Base-by-base conservation (phyloP, 805 yeast species). In the Clavispora carvajalis region DNA sequence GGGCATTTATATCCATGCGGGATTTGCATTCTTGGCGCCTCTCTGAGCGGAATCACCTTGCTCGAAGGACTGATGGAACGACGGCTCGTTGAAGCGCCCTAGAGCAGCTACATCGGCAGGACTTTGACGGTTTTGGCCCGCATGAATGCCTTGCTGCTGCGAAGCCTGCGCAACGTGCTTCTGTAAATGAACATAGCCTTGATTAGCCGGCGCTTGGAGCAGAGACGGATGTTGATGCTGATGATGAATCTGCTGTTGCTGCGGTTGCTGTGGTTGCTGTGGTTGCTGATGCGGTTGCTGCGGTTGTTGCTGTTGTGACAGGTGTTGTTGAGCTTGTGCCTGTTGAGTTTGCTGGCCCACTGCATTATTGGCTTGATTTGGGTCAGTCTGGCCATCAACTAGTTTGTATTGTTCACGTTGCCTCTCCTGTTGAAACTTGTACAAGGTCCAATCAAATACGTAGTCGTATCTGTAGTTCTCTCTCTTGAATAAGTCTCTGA, bases 371-470 rank as follows among this genome's bases (percentile, higher is more conserved):
- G 31, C 9, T 21, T 28, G 39, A 16, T 18, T 22, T 4, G 35
- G 46, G 33, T 38, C 46, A 8, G 33, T 31, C 18, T 46, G 53
- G 9, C 50, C 63, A 33, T 62, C 64, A n/a, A 52, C 55, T 18
- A 54, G 48, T 45, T 63, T 59, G 28, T 54, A 56, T 44, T 68
- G 75, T 41, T 66, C 71, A 46, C 74, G 66, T 54, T 76, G 79
- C 49, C 76, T 76, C 49, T 77, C 77, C 54, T 76, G 69, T 51
- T 76, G 84, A 60, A 77, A 82, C 60, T 85, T 85, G 68, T 82
- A 85, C 47, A 89, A 78, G 22, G 96, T 91, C 99, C 99, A 91
- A 66, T 91, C 99, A 65, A 89, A 91, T 17, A 93, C 80, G 63
- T 89, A 91, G 66, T 91, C 98, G 63, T 90, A 91, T 53, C 83